Base-by-base conservation (phyloP, 1,139 yeast species). In the Nakaseomyces sp. region DNA sequence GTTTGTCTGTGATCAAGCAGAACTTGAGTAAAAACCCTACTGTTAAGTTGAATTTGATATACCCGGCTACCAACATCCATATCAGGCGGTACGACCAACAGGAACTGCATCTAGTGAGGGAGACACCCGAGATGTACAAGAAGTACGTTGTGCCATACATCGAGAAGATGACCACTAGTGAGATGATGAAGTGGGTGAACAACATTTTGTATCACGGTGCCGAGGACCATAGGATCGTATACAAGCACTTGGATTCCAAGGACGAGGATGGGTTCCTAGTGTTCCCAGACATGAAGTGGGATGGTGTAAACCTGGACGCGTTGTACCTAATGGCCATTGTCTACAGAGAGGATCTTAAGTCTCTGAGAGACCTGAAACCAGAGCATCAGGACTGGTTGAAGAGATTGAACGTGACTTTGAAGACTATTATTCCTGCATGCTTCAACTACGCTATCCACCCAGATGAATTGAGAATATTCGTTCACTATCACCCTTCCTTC, bases 401-500 rank as follows among this genome's bases (percentile, higher is more conserved):
- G 42, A 50, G 55, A 3, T 55, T 89, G 15, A 66, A 69, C 44
- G 50, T 58, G 5, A 71, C 68, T 24, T 71, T 87, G 16, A 63
- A 67, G 43, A 51, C 58, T 0, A 73, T 74, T 5, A 73, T 86
- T 1, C 62, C 75, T 1, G 68, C 69, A 32, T 60, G 66, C 29
- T 81, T 71, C 58, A 70, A 70, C 45, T 57, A 53, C 44, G 53
- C 58, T 7, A 44, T 61, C 25, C 54, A 48, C 24, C 54, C 63
- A n/a, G 63, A 61, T 43, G 74, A 79, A 52, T 62, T 89, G 53
- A 74, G 94, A 49, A 62, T 87, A 1, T 89, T 82, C 58, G 72
- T 88, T 43, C 97, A 88, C 61, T 88, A 91, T 62, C 97, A 89
- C 50, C 99, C 99, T 0, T 85, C 96, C 0, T 91, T 91, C 61